These are phyloP conservation scores for Zygosaccharomyces rouxii DNA, from an alignment of 805 yeast species.

Conservation along the genomic window DNA sequence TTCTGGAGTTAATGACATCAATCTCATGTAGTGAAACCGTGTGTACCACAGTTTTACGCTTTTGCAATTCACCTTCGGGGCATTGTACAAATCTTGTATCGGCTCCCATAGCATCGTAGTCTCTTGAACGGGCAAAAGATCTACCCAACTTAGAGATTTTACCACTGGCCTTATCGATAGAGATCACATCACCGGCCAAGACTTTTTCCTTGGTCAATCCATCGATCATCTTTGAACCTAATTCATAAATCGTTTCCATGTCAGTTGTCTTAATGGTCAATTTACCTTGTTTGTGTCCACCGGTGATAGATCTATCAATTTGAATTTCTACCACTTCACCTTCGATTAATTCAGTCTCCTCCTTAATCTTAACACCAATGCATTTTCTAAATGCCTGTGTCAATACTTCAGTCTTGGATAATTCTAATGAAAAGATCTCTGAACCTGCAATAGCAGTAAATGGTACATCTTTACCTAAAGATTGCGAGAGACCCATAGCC, in stretches of 20 bases:
- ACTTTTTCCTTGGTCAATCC: constrained; percentile 92
- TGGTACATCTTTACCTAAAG: constrained; percentile 69
- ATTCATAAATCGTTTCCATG: constrained; percentile 96
- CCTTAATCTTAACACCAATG: constrained; percentile 91
- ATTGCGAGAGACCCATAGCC: constrained; percentile 87
- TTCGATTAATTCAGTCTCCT: constrained; percentile 94
- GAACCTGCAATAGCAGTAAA: constrained; percentile 94
- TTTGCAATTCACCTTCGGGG: constrained; percentile 98
- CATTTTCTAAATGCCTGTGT: constrained; percentile 95
- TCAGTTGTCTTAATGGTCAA: constrained; percentile 95
- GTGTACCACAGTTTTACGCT: constrained; percentile 91
- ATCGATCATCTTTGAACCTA: constrained; percentile 91
- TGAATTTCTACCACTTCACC: constrained; percentile 98
- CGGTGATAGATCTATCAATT: constrained; percentile 87
- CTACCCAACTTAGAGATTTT: constrained; percentile 91
- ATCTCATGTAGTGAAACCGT: constrained; percentile 97
- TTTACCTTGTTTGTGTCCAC: constrained; percentile 98
- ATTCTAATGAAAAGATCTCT: constrained; percentile 86
- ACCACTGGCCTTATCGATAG: constrained; percentile 93
- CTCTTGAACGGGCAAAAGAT: constrained; percentile 93
- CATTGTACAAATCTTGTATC: constrained; percentile 96
- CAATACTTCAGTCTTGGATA: constrained; percentile 91
- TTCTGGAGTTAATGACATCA: constrained; percentile 94
- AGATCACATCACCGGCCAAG: constrained; percentile 93
- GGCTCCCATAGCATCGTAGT: constrained; percentile 98